A percentile compares a stretch with the other conserved stretches of the same genome.
Conservation (phyloP, 192 early-diverging fungal species). For the Coemansia sp. region DNA sequence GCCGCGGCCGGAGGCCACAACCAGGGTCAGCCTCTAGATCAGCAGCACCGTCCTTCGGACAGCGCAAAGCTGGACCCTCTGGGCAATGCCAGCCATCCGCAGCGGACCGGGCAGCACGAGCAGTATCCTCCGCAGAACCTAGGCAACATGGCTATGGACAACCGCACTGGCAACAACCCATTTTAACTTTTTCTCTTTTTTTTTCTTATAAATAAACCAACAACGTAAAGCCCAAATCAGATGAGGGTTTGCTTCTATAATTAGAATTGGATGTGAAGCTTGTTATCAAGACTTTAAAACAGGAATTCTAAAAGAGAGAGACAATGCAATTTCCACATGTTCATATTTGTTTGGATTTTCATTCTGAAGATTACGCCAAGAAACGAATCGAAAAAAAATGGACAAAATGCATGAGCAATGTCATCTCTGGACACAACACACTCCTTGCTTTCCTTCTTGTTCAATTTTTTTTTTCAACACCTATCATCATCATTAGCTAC, state of each 20-base stretch:
- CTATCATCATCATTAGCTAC: conserved; percentile 1
- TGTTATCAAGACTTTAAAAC: too few relatives aligned
- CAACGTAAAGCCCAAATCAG: too few relatives aligned
- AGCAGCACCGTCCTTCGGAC: too few relatives aligned
- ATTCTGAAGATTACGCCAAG: too few relatives aligned
- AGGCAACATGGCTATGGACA: neutral
- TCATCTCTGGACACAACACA: neutral
- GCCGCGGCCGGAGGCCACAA: neutral
- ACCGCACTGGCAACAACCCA: neutral
- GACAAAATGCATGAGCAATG: too few relatives aligned
- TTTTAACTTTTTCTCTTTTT: conserved; percentile 1
- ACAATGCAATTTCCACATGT: too few relatives aligned
- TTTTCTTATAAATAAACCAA: too few relatives aligned
- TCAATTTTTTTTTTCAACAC: neutral
- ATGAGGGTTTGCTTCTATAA: too few relatives aligned
- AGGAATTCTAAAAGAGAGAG: too few relatives aligned
- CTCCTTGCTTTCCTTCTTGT: neutral
- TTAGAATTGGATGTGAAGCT: too few relatives aligned
- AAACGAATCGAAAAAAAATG: neutral
- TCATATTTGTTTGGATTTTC: too few relatives aligned
- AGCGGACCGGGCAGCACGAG: neutral
- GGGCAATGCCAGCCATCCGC: neutral
- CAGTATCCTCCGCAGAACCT: neutral
- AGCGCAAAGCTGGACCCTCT: conserved; percentile 1
- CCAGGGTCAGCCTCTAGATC: neutral